These are phyloP conservation scores for Betula pendula DNA, from an alignment of 306 rosid species.

Conservation along the genomic window DNA sequence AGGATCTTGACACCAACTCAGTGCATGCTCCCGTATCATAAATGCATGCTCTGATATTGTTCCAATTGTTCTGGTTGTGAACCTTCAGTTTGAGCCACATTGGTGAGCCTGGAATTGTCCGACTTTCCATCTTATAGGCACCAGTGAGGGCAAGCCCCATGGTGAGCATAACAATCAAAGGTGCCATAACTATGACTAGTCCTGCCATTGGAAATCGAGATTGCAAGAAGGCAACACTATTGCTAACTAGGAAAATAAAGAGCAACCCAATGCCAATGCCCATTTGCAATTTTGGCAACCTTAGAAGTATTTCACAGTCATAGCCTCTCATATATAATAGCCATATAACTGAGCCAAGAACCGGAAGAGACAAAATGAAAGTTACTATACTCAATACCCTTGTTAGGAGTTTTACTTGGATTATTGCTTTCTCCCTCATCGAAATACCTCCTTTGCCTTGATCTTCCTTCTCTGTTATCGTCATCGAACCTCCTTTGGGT, in stretches of 20 bases:
- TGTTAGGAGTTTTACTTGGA: not conserved
- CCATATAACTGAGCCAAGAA: constrained; percentile 32
- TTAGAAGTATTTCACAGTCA: constrained; percentile 29
- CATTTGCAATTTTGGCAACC: constrained; percentile 11
- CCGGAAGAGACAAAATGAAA: constrained; percentile 26
- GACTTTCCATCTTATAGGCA: constrained; percentile 22
- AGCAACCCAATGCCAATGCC: constrained; percentile 19
- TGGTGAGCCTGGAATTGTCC: constrained; percentile 30
- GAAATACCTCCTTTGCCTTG: not conserved
- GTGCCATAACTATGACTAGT: constrained; percentile 22
- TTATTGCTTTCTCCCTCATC: not conserved
- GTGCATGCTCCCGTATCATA: constrained; percentile 22
- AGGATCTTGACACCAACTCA: constrained; percentile 18
- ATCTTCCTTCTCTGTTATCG: not conserved
- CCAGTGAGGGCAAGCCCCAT: constrained; percentile 34
- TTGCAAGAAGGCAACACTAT: constrained; percentile 6
- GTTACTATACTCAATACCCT: constrained; percentile 5
- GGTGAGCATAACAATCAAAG: constrained; percentile 23
- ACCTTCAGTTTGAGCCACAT: constrained; percentile 32
- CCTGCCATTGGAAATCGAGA: constrained; percentile 26
- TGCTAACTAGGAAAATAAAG: constrained; percentile 24
- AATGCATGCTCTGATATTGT: constrained; percentile 30
- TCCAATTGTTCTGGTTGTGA: constrained; percentile 2
- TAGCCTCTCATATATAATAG: constrained; percentile 17
- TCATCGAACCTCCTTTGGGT: no score